Conservation (phyloP, 2,329 filamentous ascomycete genomes). For the Cytospora paraplurivora region DNA sequence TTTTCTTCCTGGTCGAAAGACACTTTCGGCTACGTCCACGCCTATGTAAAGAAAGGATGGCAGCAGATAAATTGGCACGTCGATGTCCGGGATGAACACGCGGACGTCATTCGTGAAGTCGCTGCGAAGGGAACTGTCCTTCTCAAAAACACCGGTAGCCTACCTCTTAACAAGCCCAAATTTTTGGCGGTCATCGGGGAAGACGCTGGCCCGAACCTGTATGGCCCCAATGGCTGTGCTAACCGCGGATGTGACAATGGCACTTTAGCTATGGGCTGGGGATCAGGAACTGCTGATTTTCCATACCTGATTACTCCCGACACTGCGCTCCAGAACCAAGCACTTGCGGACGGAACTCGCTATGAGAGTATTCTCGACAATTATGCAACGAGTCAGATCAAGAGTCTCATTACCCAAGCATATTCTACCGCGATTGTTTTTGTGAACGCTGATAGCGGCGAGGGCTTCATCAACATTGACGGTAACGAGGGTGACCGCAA, state of each 20-base stretch:
- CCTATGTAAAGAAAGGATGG: constrained; percentile 60
- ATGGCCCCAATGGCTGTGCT: constrained; percentile 76
- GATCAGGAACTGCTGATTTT: constrained; percentile 72
- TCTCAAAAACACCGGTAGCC: constrained; percentile 76
- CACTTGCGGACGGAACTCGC: constrained; percentile 58
- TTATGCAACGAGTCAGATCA: constrained; percentile 62
- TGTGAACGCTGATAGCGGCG: constrained; percentile 82
- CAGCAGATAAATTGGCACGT: constrained; percentile 78
- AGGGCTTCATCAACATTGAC: constrained; percentile 82
- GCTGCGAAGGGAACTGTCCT: constrained; percentile 82
- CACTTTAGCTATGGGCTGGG: constrained; percentile 77
- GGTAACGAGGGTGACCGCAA: constrained; percentile 86
- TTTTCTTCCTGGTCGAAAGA: constrained; percentile 86
- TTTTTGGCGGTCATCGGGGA: constrained; percentile 79
- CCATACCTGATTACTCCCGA: constrained; percentile 78
- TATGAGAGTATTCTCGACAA: constrained; percentile 71
- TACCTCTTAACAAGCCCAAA: constrained; percentile 79
- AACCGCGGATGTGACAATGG: constrained; percentile 65
- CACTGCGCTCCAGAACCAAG: constrained; percentile 66
- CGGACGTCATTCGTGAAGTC: constrained; percentile 70
- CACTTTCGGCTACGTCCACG: constrained; percentile 71
- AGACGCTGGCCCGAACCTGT: constrained; percentile 74
- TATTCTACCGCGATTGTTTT: constrained; percentile 80
- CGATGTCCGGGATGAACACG: constrained; percentile 80
- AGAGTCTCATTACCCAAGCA: constrained; percentile 62